A percentile compares a stretch with the other conserved stretches of the same genome.
These are phyloP conservation scores for Strobilomyces echinocephalus DNA, from an alignment of 768 basidiomycete species.

Conservation along the genomic window DNA sequence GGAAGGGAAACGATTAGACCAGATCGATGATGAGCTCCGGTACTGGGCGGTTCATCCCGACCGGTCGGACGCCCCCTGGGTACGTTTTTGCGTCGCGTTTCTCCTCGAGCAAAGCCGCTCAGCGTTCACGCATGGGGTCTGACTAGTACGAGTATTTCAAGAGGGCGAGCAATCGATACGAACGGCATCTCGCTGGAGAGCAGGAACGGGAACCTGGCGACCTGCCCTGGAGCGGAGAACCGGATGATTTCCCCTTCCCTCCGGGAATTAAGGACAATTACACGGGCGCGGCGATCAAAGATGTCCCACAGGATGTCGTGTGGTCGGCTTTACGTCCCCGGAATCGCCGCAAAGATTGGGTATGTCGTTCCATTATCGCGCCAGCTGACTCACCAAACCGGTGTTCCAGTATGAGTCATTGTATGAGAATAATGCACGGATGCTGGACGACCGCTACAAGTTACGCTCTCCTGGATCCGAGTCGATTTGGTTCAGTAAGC, in stretches of 20 bases:
- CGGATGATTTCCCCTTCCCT: slow-evolving; percentile 9
- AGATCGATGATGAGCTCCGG: neutral
- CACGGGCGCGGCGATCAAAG: slow-evolving; percentile 1
- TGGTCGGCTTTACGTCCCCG: slow-evolving; percentile 11
- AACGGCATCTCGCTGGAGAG: slow-evolving; percentile 2
- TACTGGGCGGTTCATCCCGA: slow-evolving; percentile 6
- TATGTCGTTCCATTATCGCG: neutral
- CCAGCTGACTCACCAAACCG: neutral
- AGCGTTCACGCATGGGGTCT: neutral
- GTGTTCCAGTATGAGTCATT: slow-evolving; percentile 12
- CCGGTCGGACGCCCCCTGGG: slow-evolving; percentile 2
- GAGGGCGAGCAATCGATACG: slow-evolving; percentile 8
- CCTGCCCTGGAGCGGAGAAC: too few relatives aligned
- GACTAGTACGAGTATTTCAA: slow-evolving; percentile 3
- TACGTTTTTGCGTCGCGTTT: neutral
- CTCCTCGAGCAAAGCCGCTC: neutral
- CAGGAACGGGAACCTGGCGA: neutral
- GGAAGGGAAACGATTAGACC: neutral
- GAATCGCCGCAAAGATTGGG: slow-evolving; percentile 2
- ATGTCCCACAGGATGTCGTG: slow-evolving; percentile 13
- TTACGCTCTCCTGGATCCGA: slow-evolving; percentile 23
- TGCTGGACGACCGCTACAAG: slow-evolving; percentile 12
- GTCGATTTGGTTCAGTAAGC: slow-evolving; percentile 16
- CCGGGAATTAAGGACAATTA: neutral
- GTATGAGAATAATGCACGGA: slow-evolving; percentile 9